Evolutionary conservation across 2,329 filamentous ascomycete species (phyloP).

Genomic region (Microdochium trichocladiopsis): DNA sequence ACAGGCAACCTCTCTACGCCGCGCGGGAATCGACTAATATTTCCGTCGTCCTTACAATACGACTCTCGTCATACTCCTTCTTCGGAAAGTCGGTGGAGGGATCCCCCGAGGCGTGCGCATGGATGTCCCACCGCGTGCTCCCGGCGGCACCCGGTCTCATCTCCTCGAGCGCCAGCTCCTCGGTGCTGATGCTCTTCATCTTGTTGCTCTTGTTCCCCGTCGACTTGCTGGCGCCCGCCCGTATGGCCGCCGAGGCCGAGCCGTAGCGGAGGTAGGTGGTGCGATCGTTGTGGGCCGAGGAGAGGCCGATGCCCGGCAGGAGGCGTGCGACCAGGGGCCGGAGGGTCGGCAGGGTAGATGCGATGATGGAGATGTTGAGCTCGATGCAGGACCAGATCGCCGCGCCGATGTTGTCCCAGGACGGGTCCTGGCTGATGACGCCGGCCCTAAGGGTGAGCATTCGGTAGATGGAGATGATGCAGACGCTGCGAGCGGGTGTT

Average conservation of each 20-base stretch:
- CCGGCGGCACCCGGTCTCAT: constrained; percentile 1
- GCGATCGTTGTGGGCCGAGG: constrained; percentile 7
- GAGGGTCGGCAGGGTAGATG: constrained; percentile 19
- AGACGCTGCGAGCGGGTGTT: constrained; percentile 12
- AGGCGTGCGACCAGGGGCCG: constrained; percentile 17
- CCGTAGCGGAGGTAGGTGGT: constrained; percentile 10
- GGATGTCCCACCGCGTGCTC: constrained; percentile 1
- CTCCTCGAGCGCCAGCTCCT: constrained; percentile 15
- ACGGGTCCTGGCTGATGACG: constrained; percentile 12
- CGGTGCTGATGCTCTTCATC: constrained; percentile 11
- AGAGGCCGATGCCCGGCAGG: constrained; percentile 7
- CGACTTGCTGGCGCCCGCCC: constrained; percentile 3
- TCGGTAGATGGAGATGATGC: constrained; percentile 23
- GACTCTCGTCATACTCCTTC: background rate
- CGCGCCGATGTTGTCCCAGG: constrained; percentile 21
- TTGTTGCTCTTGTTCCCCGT: constrained; percentile 4
- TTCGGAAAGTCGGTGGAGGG: background rate
- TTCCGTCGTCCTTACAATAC: constrained; percentile 5
- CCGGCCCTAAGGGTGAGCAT: constrained; percentile 17
- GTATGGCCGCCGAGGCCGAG: constrained; percentile 3
- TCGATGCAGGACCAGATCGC: constrained; percentile 23
- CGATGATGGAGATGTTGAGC: constrained; percentile 20
- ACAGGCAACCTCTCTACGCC: background rate
- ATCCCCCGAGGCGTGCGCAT: constrained; percentile 3
- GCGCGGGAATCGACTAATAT: background rate